These are phyloP conservation scores for Fraxinus pennsylvanica DNA, from an alignment of 257 asterid genomes.

Conservation along the genomic window DNA sequence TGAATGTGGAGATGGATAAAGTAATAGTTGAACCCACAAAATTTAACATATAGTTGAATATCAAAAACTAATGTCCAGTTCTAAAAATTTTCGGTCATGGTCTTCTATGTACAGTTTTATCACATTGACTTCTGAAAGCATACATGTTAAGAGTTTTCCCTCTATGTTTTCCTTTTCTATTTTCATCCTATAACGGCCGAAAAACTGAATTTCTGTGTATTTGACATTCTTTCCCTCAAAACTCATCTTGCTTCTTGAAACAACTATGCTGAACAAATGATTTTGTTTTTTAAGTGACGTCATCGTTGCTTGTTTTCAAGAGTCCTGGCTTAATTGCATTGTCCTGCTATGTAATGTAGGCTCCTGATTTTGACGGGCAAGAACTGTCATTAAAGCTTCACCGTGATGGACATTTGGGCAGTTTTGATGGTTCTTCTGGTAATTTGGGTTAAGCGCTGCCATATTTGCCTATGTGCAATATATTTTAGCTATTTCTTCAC, in stretches of 20 bases:
- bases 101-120: neutral
- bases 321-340: neutral
- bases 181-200: neutral
- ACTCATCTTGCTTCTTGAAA: neutral
- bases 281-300: neutral
- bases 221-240: neutral
- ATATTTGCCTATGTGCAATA: constrained; percentile 7
- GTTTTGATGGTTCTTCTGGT: constrained; percentile 55
- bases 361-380: constrained; percentile 55
- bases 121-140: neutral
- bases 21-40: neutral
- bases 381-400: constrained; percentile 47
- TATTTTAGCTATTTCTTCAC: neutral
- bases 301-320: neutral
- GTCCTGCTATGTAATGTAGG: constrained; percentile 36
- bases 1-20: neutral
- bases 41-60: neutral
- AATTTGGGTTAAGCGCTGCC: constrained; percentile 21
- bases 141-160: neutral
- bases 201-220: neutral
- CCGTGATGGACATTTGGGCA: constrained; percentile 51
- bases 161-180: neutral
- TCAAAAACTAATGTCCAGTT: neutral
- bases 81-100: neutral
- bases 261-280: neutral